A percentile compares a stretch with the other conserved stretches of the same genome.
These are phyloP conservation scores for Colletotrichum filicis DNA, from an alignment of 2,329 filamentous ascomycete species.

Conservation along the genomic window DNA sequence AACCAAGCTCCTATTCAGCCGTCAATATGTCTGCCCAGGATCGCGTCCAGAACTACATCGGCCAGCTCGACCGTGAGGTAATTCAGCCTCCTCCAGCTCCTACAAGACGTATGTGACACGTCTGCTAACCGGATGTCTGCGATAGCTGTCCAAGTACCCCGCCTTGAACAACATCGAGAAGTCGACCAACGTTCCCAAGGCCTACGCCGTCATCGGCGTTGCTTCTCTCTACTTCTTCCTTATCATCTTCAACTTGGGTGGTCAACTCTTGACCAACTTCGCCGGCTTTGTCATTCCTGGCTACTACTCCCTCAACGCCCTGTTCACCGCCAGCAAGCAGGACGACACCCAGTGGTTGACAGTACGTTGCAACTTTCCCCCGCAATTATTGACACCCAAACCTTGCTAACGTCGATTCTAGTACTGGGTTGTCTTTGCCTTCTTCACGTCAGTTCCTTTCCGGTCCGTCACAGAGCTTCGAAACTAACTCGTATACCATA, in stretches of 20 bases:
- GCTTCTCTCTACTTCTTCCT: conserved; percentile 88
- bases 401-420: conserved; percentile 43
- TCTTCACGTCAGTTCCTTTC: conserved; percentile 71
- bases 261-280: conserved; percentile 87
- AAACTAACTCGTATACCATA: conserved; percentile 42
- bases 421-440: conserved; percentile 91
- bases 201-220: conserved; percentile 82
- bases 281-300: conserved; percentile 85
- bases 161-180: conserved; percentile 87
- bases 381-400: conserved; percentile 23
- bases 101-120: neutral
- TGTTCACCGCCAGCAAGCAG: conserved; percentile 76
- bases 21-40: conserved; percentile 79
- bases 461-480: conserved; percentile 7
- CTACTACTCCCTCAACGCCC: conserved; percentile 84
- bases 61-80: conserved; percentile 86
- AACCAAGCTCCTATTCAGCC: conserved; percentile 34
- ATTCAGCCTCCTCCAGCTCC: neutral
- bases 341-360: conserved; percentile 88
- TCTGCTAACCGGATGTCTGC: conserved; percentile 8
- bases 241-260: conserved; percentile 91
- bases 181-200: conserved; percentile 85
- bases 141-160: conserved; percentile 86
- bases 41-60: conserved; percentile 79
- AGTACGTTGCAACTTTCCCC: conserved; percentile 56